A percentile compares a stretch with the other conserved stretches of the same genome.
Conservation (phyloP, 805 yeast species). For the Monosporozyma aerobia region DNA sequence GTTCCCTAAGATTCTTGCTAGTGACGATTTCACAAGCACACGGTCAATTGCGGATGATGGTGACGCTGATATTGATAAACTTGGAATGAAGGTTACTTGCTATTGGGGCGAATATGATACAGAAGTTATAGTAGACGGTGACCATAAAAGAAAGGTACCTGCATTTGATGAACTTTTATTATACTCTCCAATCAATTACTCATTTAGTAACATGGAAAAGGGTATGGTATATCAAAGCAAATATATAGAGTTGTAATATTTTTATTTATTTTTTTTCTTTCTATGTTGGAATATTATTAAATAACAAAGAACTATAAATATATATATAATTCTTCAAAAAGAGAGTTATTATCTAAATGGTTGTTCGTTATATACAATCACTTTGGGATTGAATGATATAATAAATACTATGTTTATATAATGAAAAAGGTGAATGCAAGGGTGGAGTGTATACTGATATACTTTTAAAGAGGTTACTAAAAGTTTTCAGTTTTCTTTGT, state of each 20-base stretch:
- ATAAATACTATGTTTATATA: not conserved
- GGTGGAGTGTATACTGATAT: not conserved
- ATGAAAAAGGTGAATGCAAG: not conserved
- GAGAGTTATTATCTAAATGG: not conserved
- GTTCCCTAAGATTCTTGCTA: slow-evolving; percentile 50
- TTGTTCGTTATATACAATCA: not conserved
- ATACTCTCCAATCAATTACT: slow-evolving; percentile 55
- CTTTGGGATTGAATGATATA: not conserved
- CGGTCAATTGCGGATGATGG: slow-evolving; percentile 10
- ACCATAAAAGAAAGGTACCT: slow-evolving; percentile 41
- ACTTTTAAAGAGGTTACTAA: too few relatives aligned
- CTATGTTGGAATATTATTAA: not conserved
- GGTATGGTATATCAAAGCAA: slow-evolving; percentile 60
- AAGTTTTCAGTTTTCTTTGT: too few relatives aligned
- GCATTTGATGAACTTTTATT: slow-evolving; percentile 63
- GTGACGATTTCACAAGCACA: slow-evolving; percentile 25
- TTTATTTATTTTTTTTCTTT: not conserved
- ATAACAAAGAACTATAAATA: not conserved
- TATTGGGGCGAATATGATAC: slow-evolving; percentile 68
- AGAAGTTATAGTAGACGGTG: slow-evolving; percentile 33
- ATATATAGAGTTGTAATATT: slow-evolving; percentile 34
- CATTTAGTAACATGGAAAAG: slow-evolving; percentile 54
- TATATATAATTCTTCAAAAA: not conserved
- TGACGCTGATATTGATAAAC: slow-evolving; percentile 26
- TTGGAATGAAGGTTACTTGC: slow-evolving; percentile 58